Evolutionary conservation across 2,329 filamentous ascomycete species (phyloP).

Genomic region (Arthroderma sp.): DNA sequence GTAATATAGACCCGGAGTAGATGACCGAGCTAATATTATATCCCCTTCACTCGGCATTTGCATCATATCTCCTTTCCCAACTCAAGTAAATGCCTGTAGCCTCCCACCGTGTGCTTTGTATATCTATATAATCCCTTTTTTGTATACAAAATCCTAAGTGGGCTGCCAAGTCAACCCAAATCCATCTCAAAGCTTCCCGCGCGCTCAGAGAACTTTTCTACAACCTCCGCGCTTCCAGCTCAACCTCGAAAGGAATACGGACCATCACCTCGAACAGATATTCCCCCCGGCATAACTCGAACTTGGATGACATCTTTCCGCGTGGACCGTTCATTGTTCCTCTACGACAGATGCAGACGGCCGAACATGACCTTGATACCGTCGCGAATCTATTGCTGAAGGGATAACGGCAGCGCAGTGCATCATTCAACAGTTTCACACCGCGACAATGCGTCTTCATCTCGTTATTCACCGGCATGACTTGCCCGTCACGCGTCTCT

Average conservation of each 20-base stretch:
- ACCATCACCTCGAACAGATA: neutral
- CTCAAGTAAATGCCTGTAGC: no score
- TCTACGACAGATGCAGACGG: neutral
- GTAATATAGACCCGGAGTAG: no score
- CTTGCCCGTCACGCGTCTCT: slow-evolving; percentile 57
- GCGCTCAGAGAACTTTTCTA: no score
- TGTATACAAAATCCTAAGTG: no score
- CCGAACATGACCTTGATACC: neutral
- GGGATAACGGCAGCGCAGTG: neutral
- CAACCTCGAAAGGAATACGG: neutral
- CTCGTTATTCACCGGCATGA: slow-evolving; percentile 60
- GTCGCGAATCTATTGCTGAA: neutral
- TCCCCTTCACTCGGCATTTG: no score
- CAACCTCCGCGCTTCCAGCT: no score
- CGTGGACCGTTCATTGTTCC: neutral
- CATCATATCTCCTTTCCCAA: no score
- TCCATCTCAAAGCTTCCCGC: no score
- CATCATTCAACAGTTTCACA: neutral
- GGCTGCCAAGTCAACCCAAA: no score
- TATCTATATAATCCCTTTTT: no score
- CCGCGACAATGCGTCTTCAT: slow-evolving; percentile 54
- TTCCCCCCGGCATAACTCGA: neutral
- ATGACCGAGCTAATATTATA: no score
- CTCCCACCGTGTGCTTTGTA: no score
- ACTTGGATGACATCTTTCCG: neutral